phyloP scores from a whole-genome alignment of 495 filamentous ascomycete genomes.

The Thermothielavioides terrestris region DNA sequence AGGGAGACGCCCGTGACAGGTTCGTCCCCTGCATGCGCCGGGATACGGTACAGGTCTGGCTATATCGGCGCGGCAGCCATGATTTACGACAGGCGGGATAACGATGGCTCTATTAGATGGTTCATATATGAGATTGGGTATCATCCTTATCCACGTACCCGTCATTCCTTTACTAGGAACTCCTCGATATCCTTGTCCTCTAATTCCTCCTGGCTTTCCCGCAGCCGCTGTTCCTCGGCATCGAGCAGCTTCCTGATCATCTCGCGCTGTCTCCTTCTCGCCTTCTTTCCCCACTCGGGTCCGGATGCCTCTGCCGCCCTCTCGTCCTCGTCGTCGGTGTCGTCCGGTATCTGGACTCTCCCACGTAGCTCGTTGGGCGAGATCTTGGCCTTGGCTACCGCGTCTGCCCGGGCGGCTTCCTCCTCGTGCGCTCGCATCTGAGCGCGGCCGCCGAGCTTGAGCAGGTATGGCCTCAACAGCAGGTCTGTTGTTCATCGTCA shows the following conservation, averaged over 20 bases:
- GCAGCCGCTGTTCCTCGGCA: constrained; percentile 40
- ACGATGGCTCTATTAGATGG: neutral
- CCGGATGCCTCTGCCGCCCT: constrained; percentile 33
- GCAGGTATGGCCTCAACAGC: constrained; percentile 57
- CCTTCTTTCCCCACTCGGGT: constrained; percentile 49
- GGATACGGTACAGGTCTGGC: neutral
- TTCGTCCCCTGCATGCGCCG: too few relatives aligned
- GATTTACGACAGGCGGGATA: neutral
- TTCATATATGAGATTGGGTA: neutral
- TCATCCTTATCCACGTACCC: neutral
- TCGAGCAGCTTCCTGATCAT: constrained; percentile 48
- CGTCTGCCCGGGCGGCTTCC: constrained; percentile 25
- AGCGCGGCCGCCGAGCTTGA: constrained; percentile 36
- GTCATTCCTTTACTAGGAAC: constrained; percentile 47
- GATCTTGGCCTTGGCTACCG: constrained; percentile 29
- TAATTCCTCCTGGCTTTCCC: constrained; percentile 43
- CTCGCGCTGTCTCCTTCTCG: constrained; percentile 53
- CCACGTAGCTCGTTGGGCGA: constrained; percentile 46
- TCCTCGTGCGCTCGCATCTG: constrained; percentile 42
- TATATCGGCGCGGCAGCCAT: neutral
- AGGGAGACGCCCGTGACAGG: too few relatives aligned
- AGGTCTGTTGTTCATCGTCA: constrained; percentile 38
- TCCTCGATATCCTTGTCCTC: constrained; percentile 66
- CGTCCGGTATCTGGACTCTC: constrained; percentile 44
- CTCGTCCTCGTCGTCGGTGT: constrained; percentile 43